These are phyloP conservation scores for Podila verticillata DNA, from an alignment of 192 early-diverging fungal genomes.

Conservation along the genomic window DNA sequence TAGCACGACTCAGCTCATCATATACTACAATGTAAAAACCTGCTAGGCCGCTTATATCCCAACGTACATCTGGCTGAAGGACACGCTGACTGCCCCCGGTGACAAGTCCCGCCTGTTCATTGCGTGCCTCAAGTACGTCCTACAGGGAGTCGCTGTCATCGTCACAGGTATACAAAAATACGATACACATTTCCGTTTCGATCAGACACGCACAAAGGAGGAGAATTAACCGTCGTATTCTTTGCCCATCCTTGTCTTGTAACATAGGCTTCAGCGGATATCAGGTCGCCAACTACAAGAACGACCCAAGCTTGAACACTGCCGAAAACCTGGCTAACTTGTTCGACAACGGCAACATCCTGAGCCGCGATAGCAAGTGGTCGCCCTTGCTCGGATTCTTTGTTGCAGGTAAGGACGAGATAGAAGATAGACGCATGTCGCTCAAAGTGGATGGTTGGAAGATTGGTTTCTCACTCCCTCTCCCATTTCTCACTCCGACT, in stretches of 20 bases:
- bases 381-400: constrained; percentile 46
- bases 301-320: not conserved
- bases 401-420: constrained; percentile 28
- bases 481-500: not conserved
- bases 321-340: constrained; percentile 14
- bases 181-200: not conserved
- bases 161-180: constrained; percentile 5
- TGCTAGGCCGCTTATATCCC: constrained; percentile 30
- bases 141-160: constrained; percentile 25
- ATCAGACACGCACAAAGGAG: not conserved
- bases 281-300: constrained; percentile 13
- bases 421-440: not conserved
- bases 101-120: constrained; percentile 34
- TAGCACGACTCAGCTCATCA: not conserved
- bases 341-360: constrained; percentile 29
- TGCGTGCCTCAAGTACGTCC: constrained; percentile 13
- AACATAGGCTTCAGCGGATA: constrained; percentile 31
- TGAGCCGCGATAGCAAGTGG: constrained; percentile 40
- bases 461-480: no score
- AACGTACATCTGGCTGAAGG: constrained; percentile 29
- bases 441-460: not conserved
- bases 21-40: constrained; percentile 4
- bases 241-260: no score
- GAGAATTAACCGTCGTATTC: not conserved
- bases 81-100: constrained; percentile 18